A percentile compares a stretch with the other conserved stretches of the same genome.
Conservation (phyloP, 805 yeast genomes). For the Wickerhamomyces sydowiorum region DNA sequence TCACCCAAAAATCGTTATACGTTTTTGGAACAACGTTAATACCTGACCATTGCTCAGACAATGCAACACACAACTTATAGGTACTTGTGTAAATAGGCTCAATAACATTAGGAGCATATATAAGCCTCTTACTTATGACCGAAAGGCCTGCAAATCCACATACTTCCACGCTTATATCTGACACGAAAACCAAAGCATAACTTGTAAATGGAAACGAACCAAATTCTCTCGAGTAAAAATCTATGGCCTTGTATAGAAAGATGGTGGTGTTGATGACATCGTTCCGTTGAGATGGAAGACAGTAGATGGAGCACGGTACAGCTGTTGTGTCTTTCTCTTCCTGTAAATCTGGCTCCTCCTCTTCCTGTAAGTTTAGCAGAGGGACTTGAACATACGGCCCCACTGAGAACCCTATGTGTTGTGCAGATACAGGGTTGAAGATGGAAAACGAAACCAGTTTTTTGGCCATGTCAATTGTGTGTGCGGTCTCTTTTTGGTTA, state of each 20-base stretch:
- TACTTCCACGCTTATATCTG: conserved; percentile 41
- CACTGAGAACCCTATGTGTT: conserved; percentile 91
- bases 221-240: conserved; percentile 77
- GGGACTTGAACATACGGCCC: conserved; percentile 76
- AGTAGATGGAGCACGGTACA: conserved; percentile 57
- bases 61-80: conserved; percentile 57
- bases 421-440: conserved; percentile 85
- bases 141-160: conserved; percentile 74
- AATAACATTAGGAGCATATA: conserved; percentile 68
- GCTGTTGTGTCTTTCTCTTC: conserved; percentile 33
- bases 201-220: conserved; percentile 92
- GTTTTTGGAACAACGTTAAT: conserved; percentile 80
- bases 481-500: conserved; percentile 64
- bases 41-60: conserved; percentile 92
- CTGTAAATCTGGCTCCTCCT: conserved; percentile 22
- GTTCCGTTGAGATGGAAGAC: conserved; percentile 51
- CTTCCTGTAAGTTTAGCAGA: conserved; percentile 38
- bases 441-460: conserved; percentile 69
- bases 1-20: conserved; percentile 83
- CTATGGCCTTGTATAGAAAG: conserved; percentile 72
- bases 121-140: conserved; percentile 48
- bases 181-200: conserved; percentile 70
- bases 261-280: conserved; percentile 67
- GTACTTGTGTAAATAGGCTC: conserved; percentile 76
- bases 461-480: conserved; percentile 67